phyloP scores from a whole-genome alignment of 169 alveolate genomes.

The Besnoitia besnoiti region DNA sequence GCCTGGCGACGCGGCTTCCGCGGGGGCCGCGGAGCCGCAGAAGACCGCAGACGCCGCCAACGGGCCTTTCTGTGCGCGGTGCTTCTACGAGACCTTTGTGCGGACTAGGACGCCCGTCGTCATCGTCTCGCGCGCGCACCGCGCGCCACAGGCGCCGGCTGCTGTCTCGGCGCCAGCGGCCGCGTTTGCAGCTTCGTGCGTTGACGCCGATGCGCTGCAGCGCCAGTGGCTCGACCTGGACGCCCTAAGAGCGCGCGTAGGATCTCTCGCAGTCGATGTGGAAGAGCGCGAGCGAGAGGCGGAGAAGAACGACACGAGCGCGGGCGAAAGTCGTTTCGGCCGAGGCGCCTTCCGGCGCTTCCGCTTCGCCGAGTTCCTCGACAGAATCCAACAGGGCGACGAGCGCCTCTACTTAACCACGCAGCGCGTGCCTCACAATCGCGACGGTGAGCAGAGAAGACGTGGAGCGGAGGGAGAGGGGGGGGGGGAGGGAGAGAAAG shows the following conservation, averaged over 20 bases:
- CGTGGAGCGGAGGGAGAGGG: background rate
- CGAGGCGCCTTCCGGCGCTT: slow-evolving; percentile 39
- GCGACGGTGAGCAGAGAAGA: slow-evolving; percentile 33
- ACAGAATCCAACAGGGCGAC: slow-evolving; percentile 43
- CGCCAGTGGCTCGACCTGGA: background rate
- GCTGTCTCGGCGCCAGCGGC: background rate
- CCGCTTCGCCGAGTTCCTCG: slow-evolving; percentile 30
- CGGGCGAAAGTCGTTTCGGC: slow-evolving; percentile 1
- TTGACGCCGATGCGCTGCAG: background rate
- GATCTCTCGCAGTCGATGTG: background rate
- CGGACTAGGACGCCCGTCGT: background rate
- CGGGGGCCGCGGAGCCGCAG: background rate
- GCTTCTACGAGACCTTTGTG: background rate
- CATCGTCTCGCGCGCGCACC: background rate
- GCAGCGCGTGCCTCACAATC: slow-evolving; percentile 40
- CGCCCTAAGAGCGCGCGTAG: background rate
- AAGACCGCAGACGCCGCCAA: no score
- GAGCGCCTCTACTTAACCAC: slow-evolving; percentile 47
- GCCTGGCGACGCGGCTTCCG: background rate
- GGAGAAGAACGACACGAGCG: background rate
- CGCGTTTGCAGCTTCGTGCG: background rate
- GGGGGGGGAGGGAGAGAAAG: background rate
- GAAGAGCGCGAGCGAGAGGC: background rate
- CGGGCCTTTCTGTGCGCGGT: background rate
- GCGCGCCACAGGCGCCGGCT: background rate